These are phyloP conservation scores for Fusarium denticulatum DNA, from an alignment of 2,329 filamentous ascomycete species.

Conservation along the genomic window DNA sequence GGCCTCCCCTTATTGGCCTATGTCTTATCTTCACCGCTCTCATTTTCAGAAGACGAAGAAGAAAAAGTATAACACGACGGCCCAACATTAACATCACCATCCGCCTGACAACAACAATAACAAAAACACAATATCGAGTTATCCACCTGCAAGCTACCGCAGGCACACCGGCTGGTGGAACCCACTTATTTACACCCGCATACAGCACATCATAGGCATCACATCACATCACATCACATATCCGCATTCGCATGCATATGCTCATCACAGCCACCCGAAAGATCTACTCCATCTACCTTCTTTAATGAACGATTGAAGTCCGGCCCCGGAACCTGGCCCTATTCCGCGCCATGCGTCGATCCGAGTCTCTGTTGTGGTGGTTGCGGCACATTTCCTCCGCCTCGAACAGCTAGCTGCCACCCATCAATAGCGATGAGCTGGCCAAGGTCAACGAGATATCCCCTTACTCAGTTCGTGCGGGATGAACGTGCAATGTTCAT, in stretches of 20 bases:
- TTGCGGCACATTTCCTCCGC: slow-evolving; percentile 24
- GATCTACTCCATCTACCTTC: slow-evolving; percentile 16
- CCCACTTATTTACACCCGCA: slow-evolving; percentile 20
- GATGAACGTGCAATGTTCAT: slow-evolving; percentile 10
- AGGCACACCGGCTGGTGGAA: slow-evolving; percentile 18
- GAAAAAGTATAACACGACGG: slow-evolving; percentile 3
- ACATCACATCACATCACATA: slow-evolving; percentile 33
- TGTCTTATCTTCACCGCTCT: slow-evolving; percentile 20
- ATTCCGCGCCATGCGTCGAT: slow-evolving; percentile 32
- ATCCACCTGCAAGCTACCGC: slow-evolving; percentile 29
- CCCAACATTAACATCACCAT: slow-evolving; percentile 20
- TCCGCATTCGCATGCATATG: slow-evolving; percentile 37
- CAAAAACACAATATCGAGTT: slow-evolving; percentile 9
- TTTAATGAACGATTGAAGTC: slow-evolving; percentile 23
- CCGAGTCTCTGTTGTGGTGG: slow-evolving; percentile 34
- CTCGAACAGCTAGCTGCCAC: neutral
- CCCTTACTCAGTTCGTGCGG: neutral
- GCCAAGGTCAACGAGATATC: neutral
- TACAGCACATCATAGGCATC: slow-evolving; percentile 32
- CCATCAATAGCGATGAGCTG: neutral
- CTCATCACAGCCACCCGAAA: slow-evolving; percentile 38
- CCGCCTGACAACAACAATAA: slow-evolving; percentile 31
- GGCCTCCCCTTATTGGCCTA: slow-evolving; percentile 16
- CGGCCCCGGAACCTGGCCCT: slow-evolving; percentile 12
- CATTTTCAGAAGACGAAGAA: neutral